Evolutionary conservation across 2,329 filamentous ascomycete genomes (phyloP).

Genomic region (Aspergillus fijiensis): DNA sequence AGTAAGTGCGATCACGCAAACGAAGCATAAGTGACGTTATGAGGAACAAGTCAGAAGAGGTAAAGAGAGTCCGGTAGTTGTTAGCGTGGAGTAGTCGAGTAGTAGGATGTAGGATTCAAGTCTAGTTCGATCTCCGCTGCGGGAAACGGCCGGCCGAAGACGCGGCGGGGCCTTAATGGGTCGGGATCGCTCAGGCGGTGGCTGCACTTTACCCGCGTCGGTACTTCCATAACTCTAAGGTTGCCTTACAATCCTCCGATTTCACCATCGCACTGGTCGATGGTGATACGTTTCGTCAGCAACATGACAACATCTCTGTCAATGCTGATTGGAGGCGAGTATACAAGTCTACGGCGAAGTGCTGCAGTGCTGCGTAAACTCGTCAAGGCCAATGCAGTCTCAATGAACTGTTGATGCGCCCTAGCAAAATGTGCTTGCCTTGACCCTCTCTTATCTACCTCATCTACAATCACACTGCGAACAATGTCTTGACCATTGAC

Average conservation of each 20-base stretch:
- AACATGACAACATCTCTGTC: slow-evolving; percentile 14
- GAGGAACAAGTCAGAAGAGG: slow-evolving; percentile 14
- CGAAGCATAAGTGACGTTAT: slow-evolving; percentile 25
- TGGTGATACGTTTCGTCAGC: slow-evolving; percentile 19
- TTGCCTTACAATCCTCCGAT: background rate
- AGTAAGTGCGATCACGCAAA: slow-evolving; percentile 21
- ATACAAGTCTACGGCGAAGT: background rate
- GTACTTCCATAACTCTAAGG: no score
- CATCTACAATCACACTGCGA: background rate
- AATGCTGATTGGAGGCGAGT: slow-evolving; percentile 9
- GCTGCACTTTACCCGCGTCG: background rate
- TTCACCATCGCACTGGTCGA: slow-evolving; percentile 19
- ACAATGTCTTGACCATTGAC: background rate
- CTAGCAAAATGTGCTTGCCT: background rate
- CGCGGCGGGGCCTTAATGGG: no score
- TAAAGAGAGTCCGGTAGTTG: background rate
- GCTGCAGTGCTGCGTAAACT: background rate
- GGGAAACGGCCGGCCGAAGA: background rate
- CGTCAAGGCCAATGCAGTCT: background rate
- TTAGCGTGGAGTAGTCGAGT: background rate
- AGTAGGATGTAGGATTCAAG: background rate
- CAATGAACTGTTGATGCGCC: background rate
- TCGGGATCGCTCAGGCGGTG: background rate
- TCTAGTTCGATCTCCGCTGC: slow-evolving; percentile 3
- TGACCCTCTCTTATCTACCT: background rate